A percentile compares a stretch with the other conserved stretches of the same genome.
phyloP scores from a whole-genome alignment of 2,329 filamentous ascomycete species.

The Dactylella cylindrospora region DNA sequence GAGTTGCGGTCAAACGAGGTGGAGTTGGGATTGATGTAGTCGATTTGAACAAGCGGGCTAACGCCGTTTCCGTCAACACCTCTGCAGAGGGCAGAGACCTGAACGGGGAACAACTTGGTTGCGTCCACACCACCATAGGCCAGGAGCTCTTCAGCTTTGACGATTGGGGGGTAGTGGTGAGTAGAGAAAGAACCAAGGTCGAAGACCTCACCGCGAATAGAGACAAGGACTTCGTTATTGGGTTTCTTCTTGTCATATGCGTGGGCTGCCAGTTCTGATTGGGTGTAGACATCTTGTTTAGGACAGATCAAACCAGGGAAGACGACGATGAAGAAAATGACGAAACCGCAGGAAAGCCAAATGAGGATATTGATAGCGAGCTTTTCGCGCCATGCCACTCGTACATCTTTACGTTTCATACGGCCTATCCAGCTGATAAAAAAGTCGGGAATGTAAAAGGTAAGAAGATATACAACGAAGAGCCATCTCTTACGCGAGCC shows the following conservation, averaged over 20 bases:
- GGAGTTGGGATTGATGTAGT: conserved; percentile 76
- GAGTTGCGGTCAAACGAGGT: conserved; percentile 70
- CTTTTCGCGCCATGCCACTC: conserved; percentile 94
- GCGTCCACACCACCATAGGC: conserved; percentile 86
- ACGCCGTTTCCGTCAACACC: conserved; percentile 67
- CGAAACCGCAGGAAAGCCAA: conserved; percentile 77
- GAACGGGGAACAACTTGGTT: conserved; percentile 86
- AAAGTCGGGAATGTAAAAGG: conserved; percentile 85
- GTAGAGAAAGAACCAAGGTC: conserved; percentile 73
- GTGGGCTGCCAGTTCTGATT: conserved; percentile 70
- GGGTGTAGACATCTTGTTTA: conserved; percentile 81
- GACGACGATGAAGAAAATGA: conserved; percentile 84
- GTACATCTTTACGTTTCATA: conserved; percentile 89
- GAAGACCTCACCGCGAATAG: conserved; percentile 87
- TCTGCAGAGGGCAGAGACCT: conserved; percentile 87
- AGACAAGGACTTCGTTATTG: conserved; percentile 70
- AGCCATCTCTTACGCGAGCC: conserved; percentile 87
- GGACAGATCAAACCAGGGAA: conserved; percentile 90
- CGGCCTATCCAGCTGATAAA: conserved; percentile 72
- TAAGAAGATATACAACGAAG: conserved; percentile 76
- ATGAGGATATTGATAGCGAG: conserved; percentile 97
- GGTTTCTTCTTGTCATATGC: conserved; percentile 59
- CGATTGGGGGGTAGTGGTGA: conserved; percentile 73
- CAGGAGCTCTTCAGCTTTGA: conserved; percentile 64
- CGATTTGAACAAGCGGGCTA: conserved; percentile 74